phyloP scores from a whole-genome alignment of 768 basidiomycete species.

The Auriscalpium vulgare region DNA sequence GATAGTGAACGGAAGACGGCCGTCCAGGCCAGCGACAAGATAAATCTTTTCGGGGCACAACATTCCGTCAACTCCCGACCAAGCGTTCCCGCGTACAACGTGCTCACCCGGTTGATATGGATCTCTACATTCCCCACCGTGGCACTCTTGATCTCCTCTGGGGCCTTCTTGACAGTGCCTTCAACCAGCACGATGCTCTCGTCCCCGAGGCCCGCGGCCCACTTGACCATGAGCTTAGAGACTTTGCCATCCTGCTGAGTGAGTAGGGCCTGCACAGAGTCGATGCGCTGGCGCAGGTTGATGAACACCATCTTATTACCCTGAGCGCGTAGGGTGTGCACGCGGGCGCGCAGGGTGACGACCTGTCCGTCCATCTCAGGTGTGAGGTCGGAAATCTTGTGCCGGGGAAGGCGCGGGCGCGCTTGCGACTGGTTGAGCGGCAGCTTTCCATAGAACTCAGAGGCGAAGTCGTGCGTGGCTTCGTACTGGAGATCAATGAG shows the following conservation, averaged over 20 bases:
- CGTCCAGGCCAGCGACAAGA: constrained; percentile 74
- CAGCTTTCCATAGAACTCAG: constrained; percentile 75
- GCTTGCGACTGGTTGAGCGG: constrained; percentile 90
- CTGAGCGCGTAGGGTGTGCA: constrained; percentile 88
- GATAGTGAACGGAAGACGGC: constrained; percentile 78
- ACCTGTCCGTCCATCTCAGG: constrained; percentile 58
- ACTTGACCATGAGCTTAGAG: constrained; percentile 97
- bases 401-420: constrained; percentile 51
- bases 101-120: constrained; percentile 66
- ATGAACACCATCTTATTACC: constrained; percentile 96
- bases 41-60: constrained; percentile 46
- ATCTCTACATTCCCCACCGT: constrained; percentile 84
- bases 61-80: no score
- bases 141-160: constrained; percentile 86
- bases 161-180: constrained; percentile 70
- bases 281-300: constrained; percentile 79
- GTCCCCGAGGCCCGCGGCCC: constrained; percentile 64
- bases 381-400: constrained; percentile 58
- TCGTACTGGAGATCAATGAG: not conserved
- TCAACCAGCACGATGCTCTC: constrained; percentile 93
- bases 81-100: no score
- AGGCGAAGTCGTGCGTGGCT: constrained; percentile 58
- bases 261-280: constrained; percentile 83
- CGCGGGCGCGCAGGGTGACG: constrained; percentile 80
- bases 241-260: constrained; percentile 63